phyloP scores from a whole-genome alignment of 257 asterid genomes.

The Nicotiana knightiana region DNA sequence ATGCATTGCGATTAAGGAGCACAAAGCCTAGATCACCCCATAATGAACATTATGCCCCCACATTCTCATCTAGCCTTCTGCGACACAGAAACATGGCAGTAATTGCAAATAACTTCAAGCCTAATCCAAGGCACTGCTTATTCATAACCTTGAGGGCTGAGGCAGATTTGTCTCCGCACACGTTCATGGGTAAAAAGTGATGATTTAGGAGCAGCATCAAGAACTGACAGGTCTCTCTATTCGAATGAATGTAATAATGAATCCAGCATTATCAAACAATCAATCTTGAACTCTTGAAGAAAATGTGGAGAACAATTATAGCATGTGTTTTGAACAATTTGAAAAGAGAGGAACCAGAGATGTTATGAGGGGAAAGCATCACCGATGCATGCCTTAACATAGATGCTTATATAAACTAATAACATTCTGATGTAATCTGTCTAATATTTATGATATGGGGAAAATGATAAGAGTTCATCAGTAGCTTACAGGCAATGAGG shows the following conservation, averaged over 20 bases:
- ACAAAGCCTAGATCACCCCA: constrained; percentile 4
- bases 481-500: too few species aligned
- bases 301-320: too few species aligned
- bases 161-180: not conserved
- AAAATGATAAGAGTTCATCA: too few species aligned
- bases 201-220: not conserved
- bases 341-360: too few species aligned
- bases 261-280: not conserved
- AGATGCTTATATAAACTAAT: too few species aligned
- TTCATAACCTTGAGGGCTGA: not conserved
- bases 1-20: not conserved
- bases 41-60: not conserved
- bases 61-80: not conserved
- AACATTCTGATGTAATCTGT: too few species aligned
- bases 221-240: not conserved
- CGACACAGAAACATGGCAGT: not conserved
- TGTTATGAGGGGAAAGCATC: too few species aligned
- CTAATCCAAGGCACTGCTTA: not conserved
- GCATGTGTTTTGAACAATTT: too few species aligned
- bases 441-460: too few species aligned
- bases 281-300: not conserved
- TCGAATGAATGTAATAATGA: not conserved
- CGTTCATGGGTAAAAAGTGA: not conserved
- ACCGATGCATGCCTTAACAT: too few species aligned
- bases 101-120: not conserved